Evolutionary conservation across 2,329 filamentous ascomycete genomes (phyloP), one percentile per base, ranked within the genome.

Genomic region (Hypoxylon sp.): DNA sequence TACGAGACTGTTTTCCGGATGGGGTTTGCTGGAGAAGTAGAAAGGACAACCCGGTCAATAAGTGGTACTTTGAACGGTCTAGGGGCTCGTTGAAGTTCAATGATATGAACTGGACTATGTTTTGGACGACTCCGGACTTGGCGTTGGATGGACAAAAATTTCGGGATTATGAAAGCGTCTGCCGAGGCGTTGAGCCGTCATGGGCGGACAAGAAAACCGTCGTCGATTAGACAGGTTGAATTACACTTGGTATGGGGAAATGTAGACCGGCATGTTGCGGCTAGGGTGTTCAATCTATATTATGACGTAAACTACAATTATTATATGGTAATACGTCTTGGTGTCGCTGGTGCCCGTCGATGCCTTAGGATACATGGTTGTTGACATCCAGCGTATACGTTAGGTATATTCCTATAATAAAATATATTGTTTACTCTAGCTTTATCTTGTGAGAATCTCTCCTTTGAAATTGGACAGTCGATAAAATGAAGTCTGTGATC

Each of bases 1-100:
- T 97, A 4, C 88, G 92, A 29, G 90, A 91, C 19, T 97, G 94
- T 74, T 97, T 98, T 73, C 94, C 94, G 0, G 81, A 88, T 2
- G 96, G 96, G 0, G 92, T 98, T 1, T 97, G 94, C 76, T 99
- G 96, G 96, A 86, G 94, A 63, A 97, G 93, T 78, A 86, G 96
- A 57, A 92, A 91, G 76, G 89, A 94, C 77, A 98, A 99, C 77
- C 95, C 94, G 0, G 96, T 99, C 3, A 99, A 99, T 78, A 98
- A 98, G 78, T 99, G 96, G 96, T 99, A 99, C 79, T 98, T 98
- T 81, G 96, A 99, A 81, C 87, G 96, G 52, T 93, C 93, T 2
- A 84, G 88, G 52, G 96, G 96, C 0, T 94, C 91, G 1, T 92
- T 91, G 86, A 96, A 97, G 81, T 82, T 99, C 39, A 85, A 87